These are phyloP conservation scores for Xylariaceae sp. DNA, from an alignment of 2,329 filamentous ascomycete genomes.

Conservation along the genomic window DNA sequence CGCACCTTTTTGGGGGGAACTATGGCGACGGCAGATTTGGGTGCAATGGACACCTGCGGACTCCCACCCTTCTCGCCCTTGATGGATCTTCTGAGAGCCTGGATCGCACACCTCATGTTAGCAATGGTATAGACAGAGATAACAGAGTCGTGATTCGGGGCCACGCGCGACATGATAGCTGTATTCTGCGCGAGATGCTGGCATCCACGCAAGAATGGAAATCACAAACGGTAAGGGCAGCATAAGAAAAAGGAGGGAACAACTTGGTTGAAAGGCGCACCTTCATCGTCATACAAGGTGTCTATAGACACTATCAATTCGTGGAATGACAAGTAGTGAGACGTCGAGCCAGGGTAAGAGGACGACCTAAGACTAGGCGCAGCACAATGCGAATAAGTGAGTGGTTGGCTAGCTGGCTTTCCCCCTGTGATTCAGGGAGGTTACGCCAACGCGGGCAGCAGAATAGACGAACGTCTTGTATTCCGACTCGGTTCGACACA, in stretches of 20 bases:
- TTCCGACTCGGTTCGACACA: constrained; percentile 38
- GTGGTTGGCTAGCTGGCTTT: constrained; percentile 30
- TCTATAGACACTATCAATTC: constrained; percentile 32
- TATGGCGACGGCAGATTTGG: constrained; percentile 87
- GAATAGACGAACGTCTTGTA: constrained; percentile 28
- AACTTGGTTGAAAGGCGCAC: constrained; percentile 41
- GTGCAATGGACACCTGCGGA: constrained; percentile 76
- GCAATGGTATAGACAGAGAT: constrained; percentile 33
- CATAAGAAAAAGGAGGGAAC: constrained; percentile 17
- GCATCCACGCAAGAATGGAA: constrained; percentile 24
- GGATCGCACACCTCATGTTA: constrained; percentile 50
- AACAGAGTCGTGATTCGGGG: constrained; percentile 32
- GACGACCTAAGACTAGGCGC: constrained; percentile 30
- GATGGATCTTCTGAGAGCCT: constrained; percentile 86
- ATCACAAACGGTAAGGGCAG: constrained; percentile 11
- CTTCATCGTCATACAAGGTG: constrained; percentile 43
- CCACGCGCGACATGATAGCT: constrained; percentile 37
- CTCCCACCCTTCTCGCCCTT: constrained; percentile 85
- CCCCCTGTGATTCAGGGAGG: constrained; percentile 33
- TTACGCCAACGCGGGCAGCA: constrained; percentile 36
- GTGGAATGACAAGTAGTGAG: constrained; percentile 30
- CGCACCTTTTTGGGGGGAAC: constrained; percentile 90
- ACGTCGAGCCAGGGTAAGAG: constrained; percentile 27
- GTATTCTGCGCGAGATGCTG: constrained; percentile 17
- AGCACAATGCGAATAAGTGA: constrained; percentile 25